phyloP scores from a whole-genome alignment of 2,329 filamentous ascomycete genomes.

The Corinectria fuckeliana region DNA sequence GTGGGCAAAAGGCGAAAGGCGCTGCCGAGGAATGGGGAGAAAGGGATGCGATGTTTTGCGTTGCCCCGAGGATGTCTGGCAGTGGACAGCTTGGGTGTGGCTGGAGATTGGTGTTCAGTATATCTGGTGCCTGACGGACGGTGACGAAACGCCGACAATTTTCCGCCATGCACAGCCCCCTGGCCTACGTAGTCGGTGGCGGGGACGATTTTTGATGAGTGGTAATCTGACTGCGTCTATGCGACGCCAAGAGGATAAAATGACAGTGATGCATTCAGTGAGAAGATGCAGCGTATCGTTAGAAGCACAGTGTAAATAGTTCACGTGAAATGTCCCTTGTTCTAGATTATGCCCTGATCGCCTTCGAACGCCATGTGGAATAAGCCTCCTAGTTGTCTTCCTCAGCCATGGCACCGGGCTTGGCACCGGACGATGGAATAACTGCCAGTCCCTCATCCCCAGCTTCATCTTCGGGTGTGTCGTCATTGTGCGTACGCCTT shows the following conservation, averaged over 20 bases:
- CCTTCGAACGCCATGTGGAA: neutral
- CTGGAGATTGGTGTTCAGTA: constrained; percentile 38
- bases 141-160: constrained; percentile 47
- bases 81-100: constrained; percentile 39
- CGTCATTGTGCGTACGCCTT: constrained; percentile 36
- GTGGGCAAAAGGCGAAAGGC: constrained; percentile 13
- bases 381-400: constrained; percentile 15
- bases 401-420: neutral
- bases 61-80: constrained; percentile 26
- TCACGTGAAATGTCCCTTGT: no score
- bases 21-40: constrained; percentile 16
- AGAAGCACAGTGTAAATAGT: no score
- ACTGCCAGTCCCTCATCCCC: neutral
- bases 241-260: neutral
- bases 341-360: neutral
- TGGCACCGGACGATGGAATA: neutral
- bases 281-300: neutral
- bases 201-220: constrained; percentile 17
- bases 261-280: neutral
- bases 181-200: constrained; percentile 39
- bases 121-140: constrained; percentile 42
- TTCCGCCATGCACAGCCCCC: constrained; percentile 43
- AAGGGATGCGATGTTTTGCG: constrained; percentile 34
- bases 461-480: constrained; percentile 24
- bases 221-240: constrained; percentile 6